Conservation (phyloP, 345 rosid genomes). For the Lepidium sativum region DNA sequence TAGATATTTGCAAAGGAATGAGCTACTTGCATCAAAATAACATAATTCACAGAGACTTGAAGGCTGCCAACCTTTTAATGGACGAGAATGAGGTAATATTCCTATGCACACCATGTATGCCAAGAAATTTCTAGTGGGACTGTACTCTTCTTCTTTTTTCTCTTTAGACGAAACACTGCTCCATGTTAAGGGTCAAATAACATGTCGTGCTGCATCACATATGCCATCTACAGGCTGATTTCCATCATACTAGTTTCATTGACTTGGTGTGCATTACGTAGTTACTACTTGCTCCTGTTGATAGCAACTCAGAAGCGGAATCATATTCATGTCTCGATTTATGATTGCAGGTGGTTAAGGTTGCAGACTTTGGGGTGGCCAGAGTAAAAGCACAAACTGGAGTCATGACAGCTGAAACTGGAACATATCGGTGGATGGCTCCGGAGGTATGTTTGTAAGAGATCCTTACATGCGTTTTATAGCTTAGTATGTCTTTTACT, state of each 20-base stretch:
- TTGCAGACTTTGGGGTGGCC: constrained; percentile 98
- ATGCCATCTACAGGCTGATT: too few relatives aligned
- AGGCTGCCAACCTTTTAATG: constrained; percentile 93
- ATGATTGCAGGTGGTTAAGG: constrained; percentile 74
- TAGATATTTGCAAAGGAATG: constrained; percentile 98
- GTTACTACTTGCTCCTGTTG: background rate
- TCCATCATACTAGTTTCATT: background rate
- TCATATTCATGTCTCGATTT: background rate
- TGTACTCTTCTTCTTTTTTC: background rate
- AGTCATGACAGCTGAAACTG: constrained; percentile 99
- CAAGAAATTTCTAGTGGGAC: constrained; percentile 3
- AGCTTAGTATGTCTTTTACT: background rate
- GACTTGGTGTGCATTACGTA: background rate
- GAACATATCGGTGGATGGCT: constrained; percentile 99
- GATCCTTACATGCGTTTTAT: background rate
- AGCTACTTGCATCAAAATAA: constrained; percentile 89
- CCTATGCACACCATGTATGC: too few relatives aligned
- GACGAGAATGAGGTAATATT: constrained; percentile 90
- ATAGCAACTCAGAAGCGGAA: background rate
- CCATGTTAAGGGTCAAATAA: background rate
- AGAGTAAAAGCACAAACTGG: constrained; percentile 88
- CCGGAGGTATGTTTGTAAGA: constrained; percentile 60
- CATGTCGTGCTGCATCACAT: background rate
- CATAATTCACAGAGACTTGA: constrained; percentile 94
- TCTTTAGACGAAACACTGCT: background rate